A percentile compares a stretch with the other conserved stretches of the same genome.
phyloP scores from a whole-genome alignment of 2,329 filamentous ascomycete genomes.

The Penicillium freii region DNA sequence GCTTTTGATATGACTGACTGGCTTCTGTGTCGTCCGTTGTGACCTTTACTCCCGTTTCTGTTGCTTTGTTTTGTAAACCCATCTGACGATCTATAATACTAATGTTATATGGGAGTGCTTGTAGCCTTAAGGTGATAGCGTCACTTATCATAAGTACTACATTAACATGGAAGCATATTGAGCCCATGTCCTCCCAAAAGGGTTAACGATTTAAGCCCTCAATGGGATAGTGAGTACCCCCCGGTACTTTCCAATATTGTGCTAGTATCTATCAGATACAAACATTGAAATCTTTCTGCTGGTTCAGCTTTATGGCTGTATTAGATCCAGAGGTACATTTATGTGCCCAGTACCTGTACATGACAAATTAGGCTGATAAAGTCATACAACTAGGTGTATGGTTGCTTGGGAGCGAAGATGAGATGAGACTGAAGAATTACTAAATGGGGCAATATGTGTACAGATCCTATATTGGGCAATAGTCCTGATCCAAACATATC shows the following conservation, averaged over 20 bases:
- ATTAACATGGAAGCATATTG: background rate
- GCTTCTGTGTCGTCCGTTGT: background rate
- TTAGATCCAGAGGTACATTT: background rate
- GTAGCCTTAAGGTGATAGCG: too few species aligned
- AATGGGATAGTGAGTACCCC: background rate
- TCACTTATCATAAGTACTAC: too few species aligned
- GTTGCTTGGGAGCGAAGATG: background rate
- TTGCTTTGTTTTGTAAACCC: background rate
- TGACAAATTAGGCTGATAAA: background rate
- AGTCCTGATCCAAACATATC: background rate
- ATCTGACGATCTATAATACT: too few species aligned
- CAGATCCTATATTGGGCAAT: background rate
- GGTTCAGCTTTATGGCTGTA: background rate
- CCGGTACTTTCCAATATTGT: background rate
- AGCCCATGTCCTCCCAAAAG: too few species aligned
- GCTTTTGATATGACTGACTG: too few species aligned
- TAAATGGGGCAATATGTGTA: background rate
- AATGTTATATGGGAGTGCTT: too few species aligned
- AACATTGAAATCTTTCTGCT: background rate
- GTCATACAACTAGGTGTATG: background rate
- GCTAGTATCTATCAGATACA: background rate
- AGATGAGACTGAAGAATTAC: background rate
- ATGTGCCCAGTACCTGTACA: background rate
- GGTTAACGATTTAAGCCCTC: background rate
- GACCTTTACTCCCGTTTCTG: too few species aligned